Evolutionary conservation across 163 green algal genomes (phyloP), one percentile per base, ranked within the genome.

Genomic region (Scenedesmus sp.): DNA sequence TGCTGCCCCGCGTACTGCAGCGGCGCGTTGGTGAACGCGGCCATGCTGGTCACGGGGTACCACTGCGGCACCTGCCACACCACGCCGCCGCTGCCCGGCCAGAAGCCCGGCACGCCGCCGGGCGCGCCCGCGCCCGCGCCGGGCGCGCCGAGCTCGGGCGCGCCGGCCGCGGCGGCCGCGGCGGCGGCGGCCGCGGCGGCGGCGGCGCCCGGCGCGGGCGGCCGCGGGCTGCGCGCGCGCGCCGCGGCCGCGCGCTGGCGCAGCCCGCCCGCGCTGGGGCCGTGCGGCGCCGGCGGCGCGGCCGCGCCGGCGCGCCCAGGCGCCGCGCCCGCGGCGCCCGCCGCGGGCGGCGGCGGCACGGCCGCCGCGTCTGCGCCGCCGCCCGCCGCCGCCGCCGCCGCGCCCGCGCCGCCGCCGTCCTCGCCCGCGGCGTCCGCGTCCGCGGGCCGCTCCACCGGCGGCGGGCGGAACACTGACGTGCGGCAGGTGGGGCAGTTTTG

Each of bases 401-500:
- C 63, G n/a, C 17, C 17, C 28, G 60, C 18, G 24, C 31, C 60
- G 4, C 42, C 62, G 42, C 22, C 53, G 42, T 47, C 58, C 11
- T 0, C 70, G 31, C 42, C 54, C 14, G 71, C 64, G 22, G 33
- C 44, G 13, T 24, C 29, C 15, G 17, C 65, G 3, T 66, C 45
- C 11, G 57, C 56, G 9, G 60, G n/a, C 20, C 60, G 22, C 39
- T 44, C 17, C 20, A 66, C 26, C 42, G 31, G 33, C 20, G 66
- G 83, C 14, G 63, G 78, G 18, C 80, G 86, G 77, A 95, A 89
- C 11, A 97, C 92, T 13, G 91, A 83, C 2, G 86, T 89, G 33
- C 94, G 86, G 88, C 94, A 97, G 11, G 92, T 97, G 34, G 94
- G 94, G 88, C 94, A 98, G 82, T 91, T 97, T 83, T 97, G 94